These are phyloP conservation scores for Ceratocystis alfenasii DNA, from an alignment of 2,329 filamentous ascomycete species.

Conservation along the genomic window DNA sequence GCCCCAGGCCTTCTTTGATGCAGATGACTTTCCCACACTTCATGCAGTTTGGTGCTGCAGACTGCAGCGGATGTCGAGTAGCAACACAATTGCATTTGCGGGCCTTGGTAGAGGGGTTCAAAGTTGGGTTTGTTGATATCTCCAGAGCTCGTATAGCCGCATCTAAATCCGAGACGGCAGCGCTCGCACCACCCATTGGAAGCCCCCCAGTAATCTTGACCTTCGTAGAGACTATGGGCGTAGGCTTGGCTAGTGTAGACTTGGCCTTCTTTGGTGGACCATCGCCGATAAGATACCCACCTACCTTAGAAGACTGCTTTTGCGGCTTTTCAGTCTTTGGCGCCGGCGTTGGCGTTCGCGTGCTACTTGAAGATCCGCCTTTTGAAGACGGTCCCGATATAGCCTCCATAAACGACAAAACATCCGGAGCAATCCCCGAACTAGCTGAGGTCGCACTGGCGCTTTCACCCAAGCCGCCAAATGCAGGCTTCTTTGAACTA, in stretches of 20 bases:
- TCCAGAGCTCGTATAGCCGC: slow-evolving; percentile 82
- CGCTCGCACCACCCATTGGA: slow-evolving; percentile 71
- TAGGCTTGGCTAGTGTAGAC: slow-evolving; percentile 41
- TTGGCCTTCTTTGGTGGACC: slow-evolving; percentile 38
- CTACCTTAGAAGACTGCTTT: slow-evolving; percentile 54
- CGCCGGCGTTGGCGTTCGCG: slow-evolving; percentile 27
- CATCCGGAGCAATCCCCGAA: slow-evolving; percentile 6
- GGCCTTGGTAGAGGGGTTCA: slow-evolving; percentile 43
- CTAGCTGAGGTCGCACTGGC: not conserved
- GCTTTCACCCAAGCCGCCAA: not conserved
- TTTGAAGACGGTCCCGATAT: slow-evolving; percentile 11
- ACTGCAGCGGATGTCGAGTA: slow-evolving; percentile 71
- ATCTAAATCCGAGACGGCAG: slow-evolving; percentile 57
- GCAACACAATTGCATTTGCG: slow-evolving; percentile 81
- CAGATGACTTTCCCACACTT: slow-evolving; percentile 92
- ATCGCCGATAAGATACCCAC: slow-evolving; percentile 66
- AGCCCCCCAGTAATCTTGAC: slow-evolving; percentile 62
- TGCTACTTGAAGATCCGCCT: slow-evolving; percentile 23
- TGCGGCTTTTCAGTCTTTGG: slow-evolving; percentile 42
- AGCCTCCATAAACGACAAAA: not conserved
- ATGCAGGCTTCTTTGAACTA: slow-evolving; percentile 17
- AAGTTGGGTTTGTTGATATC: slow-evolving; percentile 74
- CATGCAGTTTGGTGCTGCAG: slow-evolving; percentile 86
- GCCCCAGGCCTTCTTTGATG: slow-evolving; percentile 82
- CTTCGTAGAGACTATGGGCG: slow-evolving; percentile 41